Evolutionary conservation across 2,329 filamentous ascomycete genomes (phyloP), one percentile per base, ranked within the genome.

Genomic region (Fusarium veterinarium): DNA sequence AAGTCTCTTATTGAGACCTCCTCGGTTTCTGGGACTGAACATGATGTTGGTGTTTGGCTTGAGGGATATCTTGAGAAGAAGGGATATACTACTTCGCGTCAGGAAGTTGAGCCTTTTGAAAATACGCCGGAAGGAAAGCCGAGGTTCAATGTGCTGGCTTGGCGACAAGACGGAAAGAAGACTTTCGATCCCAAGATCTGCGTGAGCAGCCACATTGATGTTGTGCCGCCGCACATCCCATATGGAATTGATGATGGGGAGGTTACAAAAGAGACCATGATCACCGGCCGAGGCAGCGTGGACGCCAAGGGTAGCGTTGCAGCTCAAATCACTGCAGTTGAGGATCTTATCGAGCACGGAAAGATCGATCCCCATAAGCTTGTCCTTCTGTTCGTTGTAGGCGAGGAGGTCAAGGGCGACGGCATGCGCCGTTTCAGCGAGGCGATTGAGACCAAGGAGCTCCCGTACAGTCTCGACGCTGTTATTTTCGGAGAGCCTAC

Each of bases 401-500:
- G 94, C 67, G 95, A 99, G 81, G 95, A 98, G 81, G 88, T 87
- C 6, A 86, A 85, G 7, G 95, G 95, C 14, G 91, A 92, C 70
- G 95, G 95, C 13, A 98, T 98, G 95, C 80, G 79, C 35, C 69
- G 79, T 51, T 90, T 90, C 67, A 87, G 85, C 28, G 76, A 82
- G 8, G 80, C 78, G 0, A 66, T 83, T 2, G 67, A 75, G 19
- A 60, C 77, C 10, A 76, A 81, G 46, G 76, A 81, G 35, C 79
- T 81, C 23, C 82, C 78, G 20, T 79, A 80, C 8, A 69, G 74
- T 5, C 86, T 90, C 28, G 87, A 91, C 38, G 90, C 94, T 7
- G 91, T 94, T 76, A 92, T 96, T 77, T 98, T 98, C 78, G 95
- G 96, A 44, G 96, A 99, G 80, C 95, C 95, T 1, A 99, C 96